A percentile compares a stretch with the other conserved stretches of the same genome.
These are phyloP conservation scores for Candida maris DNA, from an alignment of 805 yeast genomes.

Conservation along the genomic window DNA sequence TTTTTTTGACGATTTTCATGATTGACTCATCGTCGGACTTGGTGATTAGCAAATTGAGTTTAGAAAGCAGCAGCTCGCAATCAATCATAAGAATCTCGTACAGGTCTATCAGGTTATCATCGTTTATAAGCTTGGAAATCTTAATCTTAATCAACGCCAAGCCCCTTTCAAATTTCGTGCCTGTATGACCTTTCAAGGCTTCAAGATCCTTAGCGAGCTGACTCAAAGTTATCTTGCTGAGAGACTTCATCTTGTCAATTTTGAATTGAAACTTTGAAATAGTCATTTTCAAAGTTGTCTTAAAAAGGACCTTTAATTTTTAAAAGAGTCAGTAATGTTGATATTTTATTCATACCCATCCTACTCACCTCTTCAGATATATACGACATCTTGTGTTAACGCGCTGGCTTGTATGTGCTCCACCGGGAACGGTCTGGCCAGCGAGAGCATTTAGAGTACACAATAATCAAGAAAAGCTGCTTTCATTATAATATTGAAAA, in stretches of 20 bases:
- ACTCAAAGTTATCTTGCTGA: conserved; percentile 21
- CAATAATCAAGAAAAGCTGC: no score
- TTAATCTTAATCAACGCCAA: conserved; percentile 17
- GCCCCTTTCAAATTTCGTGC: conserved; percentile 22
- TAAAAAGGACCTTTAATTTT: conserved; percentile 16
- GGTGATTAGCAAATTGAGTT: conserved; percentile 14
- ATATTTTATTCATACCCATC: no score
- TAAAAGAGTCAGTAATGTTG: no score
- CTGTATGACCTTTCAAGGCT: conserved; percentile 7
- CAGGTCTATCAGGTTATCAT: conserved; percentile 23
- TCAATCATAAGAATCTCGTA: conserved; percentile 22
- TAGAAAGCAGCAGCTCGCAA: conserved; percentile 22
- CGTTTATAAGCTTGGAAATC: conserved; percentile 21
- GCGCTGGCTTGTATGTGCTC: neutral
- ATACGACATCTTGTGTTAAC: conserved; percentile 9
- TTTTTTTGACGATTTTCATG: conserved; percentile 12
- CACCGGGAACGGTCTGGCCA: no score
- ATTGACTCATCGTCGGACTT: conserved; percentile 18
- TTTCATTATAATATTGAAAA: no score
- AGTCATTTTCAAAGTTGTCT: conserved; percentile 26
- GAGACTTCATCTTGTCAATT: conserved; percentile 23
- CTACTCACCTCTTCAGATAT: conserved; percentile 17
- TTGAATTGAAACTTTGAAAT: conserved; percentile 25
- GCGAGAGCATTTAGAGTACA: no score
- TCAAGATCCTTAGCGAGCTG: conserved; percentile 22